Conservation (phyloP, 2,329 filamentous ascomycete genomes). For the Thelonectria discophora region DNA sequence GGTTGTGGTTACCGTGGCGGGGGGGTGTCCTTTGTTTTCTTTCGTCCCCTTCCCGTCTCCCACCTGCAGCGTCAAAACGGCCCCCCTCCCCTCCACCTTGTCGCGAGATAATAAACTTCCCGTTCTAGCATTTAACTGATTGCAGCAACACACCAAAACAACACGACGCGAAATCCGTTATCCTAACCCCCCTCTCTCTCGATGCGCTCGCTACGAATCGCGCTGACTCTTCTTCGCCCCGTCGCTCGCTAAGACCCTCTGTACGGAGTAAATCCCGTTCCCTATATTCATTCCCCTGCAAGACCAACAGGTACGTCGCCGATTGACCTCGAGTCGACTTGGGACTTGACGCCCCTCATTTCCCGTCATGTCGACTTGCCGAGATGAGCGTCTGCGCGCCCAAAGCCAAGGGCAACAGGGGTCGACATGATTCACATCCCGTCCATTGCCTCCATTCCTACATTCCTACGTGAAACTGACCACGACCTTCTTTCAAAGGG, state of each 20-base stretch:
- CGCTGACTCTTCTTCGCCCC: slow-evolving; percentile 27
- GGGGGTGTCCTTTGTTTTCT: slow-evolving; percentile 29
- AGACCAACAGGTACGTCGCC: slow-evolving; percentile 34
- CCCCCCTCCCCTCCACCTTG: not conserved
- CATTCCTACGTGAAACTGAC: slow-evolving; percentile 24
- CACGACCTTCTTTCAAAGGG: not conserved
- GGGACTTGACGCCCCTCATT: slow-evolving; percentile 17
- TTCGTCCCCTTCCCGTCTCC: not conserved
- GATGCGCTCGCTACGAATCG: slow-evolving; percentile 34
- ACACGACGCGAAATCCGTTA: slow-evolving; percentile 8
- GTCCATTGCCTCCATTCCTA: slow-evolving; percentile 10
- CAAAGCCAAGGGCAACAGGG: too few species aligned
- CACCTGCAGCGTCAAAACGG: slow-evolving; percentile 8
- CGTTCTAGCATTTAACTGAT: slow-evolving; percentile 12
- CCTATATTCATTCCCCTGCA: slow-evolving; percentile 25
- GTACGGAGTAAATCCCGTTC: too few species aligned
- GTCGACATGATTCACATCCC: slow-evolving; percentile 29
- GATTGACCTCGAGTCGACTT: not conserved
- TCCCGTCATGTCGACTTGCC: slow-evolving; percentile 15
- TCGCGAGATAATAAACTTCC: slow-evolving; percentile 29
- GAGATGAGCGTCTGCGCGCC: slow-evolving; percentile 15
- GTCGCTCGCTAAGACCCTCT: slow-evolving; percentile 15
- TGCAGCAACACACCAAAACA: slow-evolving; percentile 28
- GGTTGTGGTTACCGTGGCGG: slow-evolving; percentile 14
- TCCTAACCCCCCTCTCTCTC: slow-evolving; percentile 20